Percentiles rank a stretch among this genome's conserved stretches.
Conservation (phyloP, 2,329 filamentous ascomycete species). For the Reticulascus tulasneorum region DNA sequence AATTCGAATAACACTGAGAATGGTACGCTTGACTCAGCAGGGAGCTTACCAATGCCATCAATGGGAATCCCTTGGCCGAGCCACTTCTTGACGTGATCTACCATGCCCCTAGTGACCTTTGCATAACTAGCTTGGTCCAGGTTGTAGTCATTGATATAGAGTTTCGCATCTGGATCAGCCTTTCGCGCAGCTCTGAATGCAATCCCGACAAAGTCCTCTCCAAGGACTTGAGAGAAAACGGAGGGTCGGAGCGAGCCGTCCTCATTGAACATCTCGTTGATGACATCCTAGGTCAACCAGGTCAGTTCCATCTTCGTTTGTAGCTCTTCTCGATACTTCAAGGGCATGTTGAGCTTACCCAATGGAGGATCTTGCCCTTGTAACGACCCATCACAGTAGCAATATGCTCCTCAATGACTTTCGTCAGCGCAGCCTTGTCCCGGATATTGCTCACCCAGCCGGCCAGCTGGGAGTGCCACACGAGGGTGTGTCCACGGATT, state of each 20-base stretch:
- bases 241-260: conserved; percentile 54
- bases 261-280: conserved; percentile 63
- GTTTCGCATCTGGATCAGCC: conserved; percentile 62
- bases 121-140: conserved; percentile 55
- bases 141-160: conserved; percentile 76
- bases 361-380: conserved; percentile 60
- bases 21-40: too few relatives aligned
- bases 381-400: conserved; percentile 53
- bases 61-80: conserved; percentile 58
- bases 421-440: conserved; percentile 47
- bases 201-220: conserved; percentile 65
- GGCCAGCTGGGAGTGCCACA: conserved; percentile 60
- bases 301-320: too few relatives aligned
- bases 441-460: conserved; percentile 55
- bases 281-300: conserved; percentile 45
- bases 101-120: conserved; percentile 54
- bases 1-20: too few relatives aligned
- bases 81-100: conserved; percentile 60
- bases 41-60: conserved; percentile 49
- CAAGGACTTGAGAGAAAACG: conserved; percentile 65
- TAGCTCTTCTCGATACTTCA: background rate
- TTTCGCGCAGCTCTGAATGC: conserved; percentile 65
- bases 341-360: conserved; percentile 27
- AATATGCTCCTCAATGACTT: conserved; percentile 58
- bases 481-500: conserved; percentile 62